Evolutionary conservation across 2,329 filamentous ascomycete genomes (phyloP), one percentile per base, ranked within the genome.

Genomic region (Shiraia sp.): DNA sequence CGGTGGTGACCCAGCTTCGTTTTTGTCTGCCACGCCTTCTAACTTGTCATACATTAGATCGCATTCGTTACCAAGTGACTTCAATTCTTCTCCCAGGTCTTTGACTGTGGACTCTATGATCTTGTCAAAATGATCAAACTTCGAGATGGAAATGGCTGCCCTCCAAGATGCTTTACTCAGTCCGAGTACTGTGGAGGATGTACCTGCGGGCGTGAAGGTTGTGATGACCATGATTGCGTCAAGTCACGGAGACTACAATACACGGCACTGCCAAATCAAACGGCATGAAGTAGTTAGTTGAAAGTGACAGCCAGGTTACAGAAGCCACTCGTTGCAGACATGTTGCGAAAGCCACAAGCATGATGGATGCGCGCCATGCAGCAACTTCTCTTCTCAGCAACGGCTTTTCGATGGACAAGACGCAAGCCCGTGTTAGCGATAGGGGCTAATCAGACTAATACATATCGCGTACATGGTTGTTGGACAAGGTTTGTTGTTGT

Each of bases 111-210:
- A 40, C 36, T 53, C 40, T 24, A 42, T n/a, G 32, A 32, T 32
- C 24, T 40, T 28, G 25, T 36, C 33, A 16, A 47, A 24, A 22
- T 49, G 43, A 23, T 45, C 27, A 13, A 57, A 41, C 33, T 50
- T 45, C 29, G 49, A 53, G 24, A 57, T 47, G 10, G 43, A 41
- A 16, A 42, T 46, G 12, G 44, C 53, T 16, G 57, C 32, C 30
- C 32, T 55, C 53, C 55, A 55, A 23, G 45, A 44, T 39, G 32
- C 23, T 42, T 53, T 55, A 30, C 53, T 48, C 29, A 59, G 35
- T 10, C 42, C 31, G 6, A 55, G 41, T 19, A 57, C 23, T 7
- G 42, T 31, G 25, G 46, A 32, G 26, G 51, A 30, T 45, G 47
- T 48, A 12, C 33, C 19, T 32, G 27, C 38, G 23, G 40, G 31